A percentile compares a stretch with the other conserved stretches of the same genome.
phyloP scores from a whole-genome alignment of 331 rosid genomes.

The Quercus tomentella region DNA sequence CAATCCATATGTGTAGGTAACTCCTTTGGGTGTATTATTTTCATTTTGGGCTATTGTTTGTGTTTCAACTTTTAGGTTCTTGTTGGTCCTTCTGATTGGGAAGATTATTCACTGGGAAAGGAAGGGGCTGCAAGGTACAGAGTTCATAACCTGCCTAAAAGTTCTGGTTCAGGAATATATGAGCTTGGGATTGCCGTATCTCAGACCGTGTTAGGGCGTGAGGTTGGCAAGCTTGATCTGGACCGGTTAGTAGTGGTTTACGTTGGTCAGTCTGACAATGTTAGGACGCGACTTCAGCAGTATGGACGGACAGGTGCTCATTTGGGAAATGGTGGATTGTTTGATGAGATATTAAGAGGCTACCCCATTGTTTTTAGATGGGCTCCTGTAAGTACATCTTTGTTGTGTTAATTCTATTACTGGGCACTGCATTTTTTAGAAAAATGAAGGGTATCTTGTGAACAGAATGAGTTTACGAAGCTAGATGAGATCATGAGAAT shows the following conservation, averaged over 20 bases:
- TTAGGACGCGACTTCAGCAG: slow-evolving; percentile 62
- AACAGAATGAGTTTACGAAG: neutral
- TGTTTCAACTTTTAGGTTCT: slow-evolving; percentile 45
- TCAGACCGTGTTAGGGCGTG: slow-evolving; percentile 38
- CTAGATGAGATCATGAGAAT: neutral
- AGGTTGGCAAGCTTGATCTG: slow-evolving; percentile 39
- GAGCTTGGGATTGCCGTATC: slow-evolving; percentile 67
- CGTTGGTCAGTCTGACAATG: slow-evolving; percentile 77
- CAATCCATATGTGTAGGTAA: neutral
- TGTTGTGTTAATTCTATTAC: neutral
- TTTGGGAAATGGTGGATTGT: slow-evolving; percentile 55
- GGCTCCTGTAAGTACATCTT: slow-evolving; percentile 67
- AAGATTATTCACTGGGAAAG: slow-evolving; percentile 55
- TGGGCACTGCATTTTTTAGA: neutral
- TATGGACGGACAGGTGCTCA: slow-evolving; percentile 81
- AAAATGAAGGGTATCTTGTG: neutral
- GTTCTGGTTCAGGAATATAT: slow-evolving; percentile 61
- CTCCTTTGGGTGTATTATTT: neutral
- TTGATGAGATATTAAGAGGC: slow-evolving; percentile 54
- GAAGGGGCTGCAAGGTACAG: slow-evolving; percentile 74
- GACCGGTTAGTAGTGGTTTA: slow-evolving; percentile 48
- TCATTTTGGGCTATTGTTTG: neutral
- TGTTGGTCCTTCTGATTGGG: slow-evolving; percentile 84
- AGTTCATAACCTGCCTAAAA: slow-evolving; percentile 61
- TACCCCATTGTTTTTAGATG: slow-evolving; percentile 75